Conservation (phyloP, 106 monocot genomes). For the Apostasia ramifera region DNA sequence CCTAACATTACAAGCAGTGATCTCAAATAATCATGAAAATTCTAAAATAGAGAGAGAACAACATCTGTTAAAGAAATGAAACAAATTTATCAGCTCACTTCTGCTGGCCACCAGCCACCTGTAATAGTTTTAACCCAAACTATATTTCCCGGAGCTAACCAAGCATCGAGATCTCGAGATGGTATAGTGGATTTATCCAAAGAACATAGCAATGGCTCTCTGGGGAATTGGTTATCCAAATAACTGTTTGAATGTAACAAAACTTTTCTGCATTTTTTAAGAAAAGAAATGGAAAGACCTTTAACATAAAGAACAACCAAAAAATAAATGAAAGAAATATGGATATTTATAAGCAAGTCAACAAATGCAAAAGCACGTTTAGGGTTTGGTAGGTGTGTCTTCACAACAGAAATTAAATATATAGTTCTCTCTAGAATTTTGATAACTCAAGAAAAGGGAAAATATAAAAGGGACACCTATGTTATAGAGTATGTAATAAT, state of each 20-base stretch:
- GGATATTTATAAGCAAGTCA: too few relatives aligned
- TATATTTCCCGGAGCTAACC: constrained; percentile 39
- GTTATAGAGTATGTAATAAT: too few relatives aligned
- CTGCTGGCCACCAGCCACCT: constrained; percentile 59
- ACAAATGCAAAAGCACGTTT: too few relatives aligned
- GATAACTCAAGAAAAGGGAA: too few relatives aligned
- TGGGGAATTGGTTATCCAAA: not conserved
- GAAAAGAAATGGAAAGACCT: not conserved
- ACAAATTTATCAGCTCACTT: constrained; percentile 22
- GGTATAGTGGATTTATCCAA: constrained; percentile 13
- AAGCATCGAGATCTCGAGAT: constrained; percentile 9
- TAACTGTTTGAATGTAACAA: not conserved
- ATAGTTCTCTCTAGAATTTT: too few relatives aligned
- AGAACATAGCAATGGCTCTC: constrained; percentile 10
- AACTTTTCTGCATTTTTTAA: constrained; percentile 8
- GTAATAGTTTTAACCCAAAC: constrained; percentile 42
- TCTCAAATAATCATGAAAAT: not conserved
- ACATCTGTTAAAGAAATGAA: too few relatives aligned
- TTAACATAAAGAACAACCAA: too few relatives aligned
- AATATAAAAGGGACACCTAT: too few relatives aligned
- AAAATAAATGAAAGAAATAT: too few relatives aligned
- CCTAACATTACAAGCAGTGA: constrained; percentile 18
- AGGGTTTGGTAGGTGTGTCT: too few relatives aligned
- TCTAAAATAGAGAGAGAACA: not conserved
- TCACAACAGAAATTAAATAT: too few relatives aligned